These are phyloP conservation scores for Mortierella claussenii DNA, from an alignment of 192 early-diverging fungal species.

Conservation along the genomic window DNA sequence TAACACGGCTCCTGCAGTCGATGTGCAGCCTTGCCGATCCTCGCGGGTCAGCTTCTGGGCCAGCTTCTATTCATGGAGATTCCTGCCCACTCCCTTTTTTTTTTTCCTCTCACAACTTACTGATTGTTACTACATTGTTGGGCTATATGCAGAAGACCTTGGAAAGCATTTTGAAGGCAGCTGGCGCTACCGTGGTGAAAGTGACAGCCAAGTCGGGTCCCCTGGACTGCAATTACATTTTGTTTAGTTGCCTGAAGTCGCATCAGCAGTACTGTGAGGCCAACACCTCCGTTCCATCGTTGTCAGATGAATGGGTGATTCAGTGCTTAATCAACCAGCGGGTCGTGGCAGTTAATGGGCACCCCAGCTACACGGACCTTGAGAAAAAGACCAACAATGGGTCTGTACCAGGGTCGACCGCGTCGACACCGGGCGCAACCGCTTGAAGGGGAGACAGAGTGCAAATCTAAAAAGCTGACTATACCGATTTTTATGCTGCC, in stretches of 20 bases:
- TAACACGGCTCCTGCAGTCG: no score
- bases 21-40: no score
- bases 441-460: no score
- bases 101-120: no score
- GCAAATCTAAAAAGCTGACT: no score
- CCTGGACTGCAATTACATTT: conserved; percentile 17
- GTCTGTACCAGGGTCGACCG: no score
- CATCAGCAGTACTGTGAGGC: conserved; percentile 1
- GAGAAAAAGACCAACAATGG: no score
- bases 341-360: conserved; percentile 20
- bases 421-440: no score
- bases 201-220: conserved; percentile 17
- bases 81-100: background rate
- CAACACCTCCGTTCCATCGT: background rate
- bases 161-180: conserved; percentile 6
- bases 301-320: conserved; percentile 31
- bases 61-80: no score
- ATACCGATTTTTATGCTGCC: no score
- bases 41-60: no score
- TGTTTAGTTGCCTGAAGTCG: background rate
- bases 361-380: conserved; percentile 15
- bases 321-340: conserved; percentile 47
- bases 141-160: conserved; percentile 6
- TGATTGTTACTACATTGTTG: background rate
- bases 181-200: conserved; percentile 20